These are phyloP conservation scores for Corymbia maculata DNA, from an alignment of 345 rosid species.

Conservation along the genomic window DNA sequence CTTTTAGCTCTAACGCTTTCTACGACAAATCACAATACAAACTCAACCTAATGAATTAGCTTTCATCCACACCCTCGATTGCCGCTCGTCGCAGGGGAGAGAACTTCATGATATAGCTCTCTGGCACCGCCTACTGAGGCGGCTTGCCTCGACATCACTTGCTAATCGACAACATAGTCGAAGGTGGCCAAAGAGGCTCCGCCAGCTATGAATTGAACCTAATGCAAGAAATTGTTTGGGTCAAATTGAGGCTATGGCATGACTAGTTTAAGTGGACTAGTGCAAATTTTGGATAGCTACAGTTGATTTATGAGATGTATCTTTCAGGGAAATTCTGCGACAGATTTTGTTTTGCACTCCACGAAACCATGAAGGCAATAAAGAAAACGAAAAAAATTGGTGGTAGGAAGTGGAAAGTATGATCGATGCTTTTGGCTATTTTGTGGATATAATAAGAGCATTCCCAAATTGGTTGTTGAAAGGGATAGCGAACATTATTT, in stretches of 20 bases:
- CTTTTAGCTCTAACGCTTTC: background rate
- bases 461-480: background rate
- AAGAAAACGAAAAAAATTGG: background rate
- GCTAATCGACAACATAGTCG: background rate
- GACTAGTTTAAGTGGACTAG: background rate
- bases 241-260: background rate
- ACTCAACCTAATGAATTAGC: background rate
- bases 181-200: background rate
- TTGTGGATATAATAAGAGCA: background rate
- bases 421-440: background rate
- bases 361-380: background rate
- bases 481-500: background rate
- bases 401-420: background rate
- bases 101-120: background rate
- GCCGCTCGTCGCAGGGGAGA: background rate
- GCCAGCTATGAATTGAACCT: background rate
- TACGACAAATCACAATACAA: background rate
- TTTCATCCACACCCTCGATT: rapidly evolving
- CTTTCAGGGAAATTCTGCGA: background rate
- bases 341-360: background rate
- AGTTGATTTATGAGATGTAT: background rate
- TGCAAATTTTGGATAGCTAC: background rate
- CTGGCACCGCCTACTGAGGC: background rate
- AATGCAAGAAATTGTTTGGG: background rate
- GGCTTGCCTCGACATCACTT: background rate